These are phyloP conservation scores for Forsythia suspensa DNA, from an alignment of 257 asterid genomes.

Conservation along the genomic window DNA sequence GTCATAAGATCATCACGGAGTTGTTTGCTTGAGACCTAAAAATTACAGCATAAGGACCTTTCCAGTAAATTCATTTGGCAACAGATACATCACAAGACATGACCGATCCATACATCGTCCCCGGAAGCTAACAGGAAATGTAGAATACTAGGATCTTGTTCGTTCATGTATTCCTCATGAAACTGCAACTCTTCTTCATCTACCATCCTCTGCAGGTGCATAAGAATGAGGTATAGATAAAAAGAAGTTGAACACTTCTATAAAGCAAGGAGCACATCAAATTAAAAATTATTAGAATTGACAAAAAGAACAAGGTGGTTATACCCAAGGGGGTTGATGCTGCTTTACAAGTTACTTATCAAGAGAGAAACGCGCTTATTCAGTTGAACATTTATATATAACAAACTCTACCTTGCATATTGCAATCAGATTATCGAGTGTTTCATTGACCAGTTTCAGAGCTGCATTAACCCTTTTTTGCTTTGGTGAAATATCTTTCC, in stretches of 20 bases:
- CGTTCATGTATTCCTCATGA: conserved; percentile 97
- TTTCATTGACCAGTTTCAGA: conserved; percentile 78
- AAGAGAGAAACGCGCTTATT: background rate
- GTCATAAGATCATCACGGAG: conserved; percentile 99
- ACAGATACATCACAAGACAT: conserved; percentile 20
- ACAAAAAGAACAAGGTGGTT: background rate
- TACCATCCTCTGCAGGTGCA: conserved; percentile 81
- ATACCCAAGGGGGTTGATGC: background rate
- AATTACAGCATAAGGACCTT: conserved; percentile 35
- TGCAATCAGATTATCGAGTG: conserved; percentile 78
- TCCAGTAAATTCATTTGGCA: conserved; percentile 19
- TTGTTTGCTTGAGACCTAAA: conserved; percentile 96
- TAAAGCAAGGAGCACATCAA: background rate
- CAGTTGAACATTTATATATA: background rate
- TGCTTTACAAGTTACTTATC: background rate
- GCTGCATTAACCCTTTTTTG: conserved; percentile 80
- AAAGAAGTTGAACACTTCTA: background rate
- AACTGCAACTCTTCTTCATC: conserved; percentile 96
- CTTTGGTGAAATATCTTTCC: conserved; percentile 97
- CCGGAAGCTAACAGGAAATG: conserved; percentile 96
- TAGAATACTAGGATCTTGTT: conserved; percentile 96
- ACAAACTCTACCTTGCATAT: conserved; percentile 73
- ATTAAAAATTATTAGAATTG: background rate
- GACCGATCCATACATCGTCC: conserved; percentile 67
- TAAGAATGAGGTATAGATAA: conserved; percentile 13